Evolutionary conservation across 345 rosid genomes (phyloP), one percentile per base, ranked within the genome.

Genomic region (Pugionium cornutum): DNA sequence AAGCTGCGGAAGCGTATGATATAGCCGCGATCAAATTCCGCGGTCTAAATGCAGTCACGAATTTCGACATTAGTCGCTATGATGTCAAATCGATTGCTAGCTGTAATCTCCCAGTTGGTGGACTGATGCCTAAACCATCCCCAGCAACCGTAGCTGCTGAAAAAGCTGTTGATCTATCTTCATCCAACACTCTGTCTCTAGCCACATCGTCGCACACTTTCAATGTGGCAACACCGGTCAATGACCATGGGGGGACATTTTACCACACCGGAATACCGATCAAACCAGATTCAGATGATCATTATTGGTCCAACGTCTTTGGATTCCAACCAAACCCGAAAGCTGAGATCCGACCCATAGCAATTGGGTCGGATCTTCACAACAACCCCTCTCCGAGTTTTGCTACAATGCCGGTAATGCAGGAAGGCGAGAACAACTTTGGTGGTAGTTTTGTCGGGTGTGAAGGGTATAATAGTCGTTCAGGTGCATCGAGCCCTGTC

Each of bases 1-100:
- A 92, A 72, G 98, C 98, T 10, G 97, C 98, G 0, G 98, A 92
- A 76, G 98, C 98, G 6, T 92, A 92, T 29, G 98, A 92, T 77
- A 89, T 92, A 44, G 98, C 98, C 0, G 98, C 98, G 35, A 92
- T 92, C 62, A 92, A 92, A 66, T 89, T 92, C 69, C 78, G 98
- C 3, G 98, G 98, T 26, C 70, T 84, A 31, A 89, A 88, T 62
- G 98, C 97, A 0, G 97, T 92, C 28, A 89, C 98, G 37, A 92
- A 92, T 73, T 89, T 92, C 9, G 96, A 89, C 73, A 92, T 92
- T 77, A 86, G 89, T 72, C 96, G 96, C 4, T 92, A 92, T 59
- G 94, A 92, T 9, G 89, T 89, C n/a, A 87, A 89, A 66, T 89
- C 86, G 64, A 92, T 92, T 7, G 92, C 87, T 34, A 86, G 46